phyloP scores from a whole-genome alignment of 306 rosid genomes.

The Citrullus amarus region DNA sequence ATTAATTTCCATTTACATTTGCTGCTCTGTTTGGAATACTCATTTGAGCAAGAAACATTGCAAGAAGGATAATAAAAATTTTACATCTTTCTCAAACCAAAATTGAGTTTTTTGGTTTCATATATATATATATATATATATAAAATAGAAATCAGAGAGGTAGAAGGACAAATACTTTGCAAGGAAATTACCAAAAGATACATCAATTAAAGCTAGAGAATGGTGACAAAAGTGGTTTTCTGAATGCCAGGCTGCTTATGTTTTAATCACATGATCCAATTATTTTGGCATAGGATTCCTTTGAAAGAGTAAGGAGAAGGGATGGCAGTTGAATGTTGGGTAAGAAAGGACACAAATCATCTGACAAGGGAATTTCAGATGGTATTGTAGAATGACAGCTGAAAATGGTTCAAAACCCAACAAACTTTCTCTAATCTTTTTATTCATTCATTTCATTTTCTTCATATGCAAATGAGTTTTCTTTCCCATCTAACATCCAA shows the following conservation, averaged over 20 bases:
- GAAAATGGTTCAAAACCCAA: not conserved
- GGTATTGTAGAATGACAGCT: not conserved
- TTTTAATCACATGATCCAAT: not conserved
- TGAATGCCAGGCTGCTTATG: not conserved
- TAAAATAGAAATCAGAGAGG: not conserved
- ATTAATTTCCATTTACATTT: not conserved
- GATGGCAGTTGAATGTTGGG: not conserved
- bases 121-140: not conserved
- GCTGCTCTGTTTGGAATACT: conserved; percentile 56
- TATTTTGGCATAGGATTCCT: not conserved
- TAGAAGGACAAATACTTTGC: not conserved
- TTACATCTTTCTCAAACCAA: not conserved
- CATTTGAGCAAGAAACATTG: conserved; percentile 97
- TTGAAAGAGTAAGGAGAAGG: not conserved
- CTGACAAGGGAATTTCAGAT: not conserved
- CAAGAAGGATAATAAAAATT: conserved; percentile 6
- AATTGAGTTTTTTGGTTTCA: too few species aligned
- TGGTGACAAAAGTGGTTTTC: not conserved
- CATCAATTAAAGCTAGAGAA: not conserved
- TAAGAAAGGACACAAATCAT: not conserved
- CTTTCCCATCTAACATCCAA: not conserved
- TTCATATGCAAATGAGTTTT: not conserved
- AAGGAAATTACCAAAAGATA: not conserved
- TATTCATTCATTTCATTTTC: not conserved
- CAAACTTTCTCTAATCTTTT: not conserved